These are phyloP conservation scores for Nosema granulosis DNA, from an alignment of 371 early-diverging fungal genomes.

Conservation along the genomic window DNA sequence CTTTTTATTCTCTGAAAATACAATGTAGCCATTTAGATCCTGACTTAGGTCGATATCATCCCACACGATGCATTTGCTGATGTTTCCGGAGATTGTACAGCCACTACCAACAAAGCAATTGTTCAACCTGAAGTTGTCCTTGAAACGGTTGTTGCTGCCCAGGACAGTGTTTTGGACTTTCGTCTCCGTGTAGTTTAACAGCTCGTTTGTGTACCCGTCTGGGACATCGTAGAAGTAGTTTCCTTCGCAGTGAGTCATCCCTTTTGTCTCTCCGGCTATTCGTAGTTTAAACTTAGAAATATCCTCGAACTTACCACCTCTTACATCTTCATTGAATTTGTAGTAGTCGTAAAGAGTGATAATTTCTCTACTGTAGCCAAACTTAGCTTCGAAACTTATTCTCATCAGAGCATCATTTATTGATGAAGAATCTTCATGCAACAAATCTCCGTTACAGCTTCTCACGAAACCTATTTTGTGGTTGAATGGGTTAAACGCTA, in stretches of 20 bases:
- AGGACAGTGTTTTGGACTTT: constrained; percentile 27
- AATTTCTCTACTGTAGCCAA: constrained; percentile 51
- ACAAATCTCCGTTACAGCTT: background rate
- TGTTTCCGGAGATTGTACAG: constrained; percentile 39
- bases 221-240: constrained; percentile 34
- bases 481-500: constrained; percentile 44
- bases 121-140: constrained; percentile 13
- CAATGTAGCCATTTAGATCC: constrained; percentile 26
- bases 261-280: background rate
- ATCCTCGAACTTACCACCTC: constrained; percentile 18
- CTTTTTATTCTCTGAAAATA: constrained; percentile 8
- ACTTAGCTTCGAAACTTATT: background rate
- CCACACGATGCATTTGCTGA: constrained; percentile 49
- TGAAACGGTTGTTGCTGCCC: constrained; percentile 33
- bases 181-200: no score
- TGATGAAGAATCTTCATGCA: background rate
- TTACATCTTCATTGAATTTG: constrained; percentile 47
- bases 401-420: background rate
- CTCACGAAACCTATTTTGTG: constrained; percentile 35
- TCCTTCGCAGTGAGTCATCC: constrained; percentile 6
- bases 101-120: constrained; percentile 31
- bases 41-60: constrained; percentile 33
- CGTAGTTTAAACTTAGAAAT: constrained; percentile 11
- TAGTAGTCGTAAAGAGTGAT: constrained; percentile 54
- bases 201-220: constrained; percentile 5